Evolutionary conservation across 2,329 filamentous ascomycete species (phyloP), one percentile per base, ranked within the genome.

Genomic region (Monilinia fructicola): DNA sequence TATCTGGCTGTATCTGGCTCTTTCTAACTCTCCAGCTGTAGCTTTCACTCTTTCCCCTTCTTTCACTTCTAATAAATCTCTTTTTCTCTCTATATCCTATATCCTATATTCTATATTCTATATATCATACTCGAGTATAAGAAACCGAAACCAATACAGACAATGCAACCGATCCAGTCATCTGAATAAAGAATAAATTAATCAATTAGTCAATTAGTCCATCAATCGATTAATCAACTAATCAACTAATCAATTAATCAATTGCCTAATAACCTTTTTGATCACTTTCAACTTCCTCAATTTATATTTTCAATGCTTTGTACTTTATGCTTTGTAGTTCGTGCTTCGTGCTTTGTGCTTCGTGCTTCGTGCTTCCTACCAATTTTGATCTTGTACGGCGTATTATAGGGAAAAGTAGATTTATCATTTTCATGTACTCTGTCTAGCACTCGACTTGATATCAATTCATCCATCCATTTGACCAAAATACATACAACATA

Each of bases 111-210:
- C n/a, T n/a, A n/a, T n/a, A n/a, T 54, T 54, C 35, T 31, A 54
- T 54, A 38, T 35, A n/a, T 38, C n/a, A n/a, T n/a, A n/a, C n/a
- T n/a, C n/a, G n/a, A 28, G 21, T 31, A 54, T 38, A 31, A 26
- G 26, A 46, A 28, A 35, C 18, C 31, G 9, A 16, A 23, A 35
- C 21, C 21, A 46, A 46, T 9, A 9, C 11, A 42, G 3, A 5
- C 55, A 21, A 63, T 31, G 10, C 38, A 55, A 46, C 23, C 50
- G 50, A 64, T 44, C 35, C 50, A 64, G 46, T 55, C 61, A 64
- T 42, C 31, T 50, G 9, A 54, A 54, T 54, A 16, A 44, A 42
- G 21, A 54, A 63, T 42, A 31, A 4, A 35, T 31, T 3, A 6
- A 35, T 35, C 4, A 35, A 35, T 6, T 7, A 35, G 54, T 54